These are phyloP conservation scores for Posidonia oceanica DNA, from an alignment of 116 monocot species.

Conservation along the genomic window DNA sequence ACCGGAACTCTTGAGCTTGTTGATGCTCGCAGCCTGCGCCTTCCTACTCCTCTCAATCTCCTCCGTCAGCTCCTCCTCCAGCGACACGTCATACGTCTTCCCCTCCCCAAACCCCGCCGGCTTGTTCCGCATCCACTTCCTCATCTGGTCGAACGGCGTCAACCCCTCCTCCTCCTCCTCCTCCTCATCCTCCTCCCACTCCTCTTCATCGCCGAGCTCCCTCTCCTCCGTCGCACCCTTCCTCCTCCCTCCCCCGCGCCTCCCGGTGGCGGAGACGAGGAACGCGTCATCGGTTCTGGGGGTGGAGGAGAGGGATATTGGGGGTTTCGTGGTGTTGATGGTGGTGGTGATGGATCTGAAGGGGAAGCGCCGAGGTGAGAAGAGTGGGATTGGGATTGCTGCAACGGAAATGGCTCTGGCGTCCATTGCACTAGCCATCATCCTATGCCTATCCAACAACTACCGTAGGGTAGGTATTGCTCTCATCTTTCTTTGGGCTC, in stretches of 20 bases:
- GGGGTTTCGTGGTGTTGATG: neutral
- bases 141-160: conserved; percentile 39
- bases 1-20: conserved; percentile 17
- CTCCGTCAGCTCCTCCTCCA: conserved; percentile 61
- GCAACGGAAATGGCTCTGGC: neutral
- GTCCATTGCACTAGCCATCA: neutral
- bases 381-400: neutral
- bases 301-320: neutral
- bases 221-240: neutral
- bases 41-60: conserved; percentile 47
- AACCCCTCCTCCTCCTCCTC: conserved; percentile 18
- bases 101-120: conserved; percentile 77
- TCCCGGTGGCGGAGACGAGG: neutral
- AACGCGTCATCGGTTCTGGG: too few relatives aligned
- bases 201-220: neutral
- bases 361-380: neutral
- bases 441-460: neutral
- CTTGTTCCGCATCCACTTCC: conserved; percentile 41
- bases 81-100: conserved; percentile 45
- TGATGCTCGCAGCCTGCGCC: conserved; percentile 21
- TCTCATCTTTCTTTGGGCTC: neutral
- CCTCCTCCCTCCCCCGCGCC: neutral
- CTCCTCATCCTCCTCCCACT: conserved; percentile 10
- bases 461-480: neutral
- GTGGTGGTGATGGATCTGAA: neutral